A percentile compares a stretch with the other conserved stretches of the same genome.
These are phyloP conservation scores for Vitellaria paradoxa DNA, from an alignment of 179 eudicot species.

Conservation along the genomic window DNA sequence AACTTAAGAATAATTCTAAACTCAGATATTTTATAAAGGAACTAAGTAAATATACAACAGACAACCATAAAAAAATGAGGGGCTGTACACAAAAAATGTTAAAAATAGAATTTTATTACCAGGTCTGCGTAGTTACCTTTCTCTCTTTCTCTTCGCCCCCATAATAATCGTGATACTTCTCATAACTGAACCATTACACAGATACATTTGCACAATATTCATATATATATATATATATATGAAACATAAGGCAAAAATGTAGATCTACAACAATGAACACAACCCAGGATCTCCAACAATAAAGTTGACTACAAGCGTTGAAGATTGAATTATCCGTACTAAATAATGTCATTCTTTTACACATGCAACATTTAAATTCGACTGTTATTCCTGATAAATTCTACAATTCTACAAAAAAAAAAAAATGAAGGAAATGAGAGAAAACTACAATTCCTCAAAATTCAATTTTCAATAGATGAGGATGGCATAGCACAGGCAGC, in stretches of 20 bases:
- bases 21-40: not conserved
- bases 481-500: not conserved
- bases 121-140: slow-evolving; percentile 85
- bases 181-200: slow-evolving; percentile 55
- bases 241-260: slow-evolving; percentile 1
- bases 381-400: not conserved
- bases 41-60: not conserved
- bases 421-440: not conserved
- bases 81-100: too few relatives aligned
- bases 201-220: not conserved
- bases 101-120: slow-evolving; percentile 40
- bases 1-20: not conserved
- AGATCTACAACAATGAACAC: not conserved
- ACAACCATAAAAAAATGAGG: not conserved
- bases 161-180: slow-evolving; percentile 73
- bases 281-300: not conserved
- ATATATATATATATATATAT: not conserved
- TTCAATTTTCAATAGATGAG: not conserved
- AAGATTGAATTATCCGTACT: not conserved
- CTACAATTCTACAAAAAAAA: not conserved
- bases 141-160: slow-evolving; percentile 85
- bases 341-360: not conserved
- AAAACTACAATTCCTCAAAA: not conserved
- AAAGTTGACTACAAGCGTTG: not conserved
- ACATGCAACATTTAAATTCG: not conserved